A percentile compares a stretch with the other conserved stretches of the same genome.
Conservation (phyloP, 1,139 yeast species). For the Hemisphaericaspora lyxosophila region DNA sequence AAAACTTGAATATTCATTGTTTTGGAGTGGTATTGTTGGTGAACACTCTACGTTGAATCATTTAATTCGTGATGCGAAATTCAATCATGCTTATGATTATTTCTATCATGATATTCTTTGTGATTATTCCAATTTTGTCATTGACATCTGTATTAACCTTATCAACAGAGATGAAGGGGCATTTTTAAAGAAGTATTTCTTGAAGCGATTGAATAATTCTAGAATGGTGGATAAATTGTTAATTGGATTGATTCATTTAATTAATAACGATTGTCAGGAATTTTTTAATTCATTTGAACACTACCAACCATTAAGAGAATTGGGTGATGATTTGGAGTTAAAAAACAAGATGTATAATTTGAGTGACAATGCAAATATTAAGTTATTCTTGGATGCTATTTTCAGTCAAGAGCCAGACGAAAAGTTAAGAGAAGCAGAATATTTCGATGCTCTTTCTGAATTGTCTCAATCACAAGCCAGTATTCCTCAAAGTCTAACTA, state of each 20-base stretch:
- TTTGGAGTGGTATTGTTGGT: conserved; percentile 27
- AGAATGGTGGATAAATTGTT: conserved; percentile 28
- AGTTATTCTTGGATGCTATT: conserved; percentile 22
- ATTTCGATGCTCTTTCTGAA: conserved; percentile 36
- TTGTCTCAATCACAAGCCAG: conserved; percentile 25
- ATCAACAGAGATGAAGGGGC: conserved; percentile 30
- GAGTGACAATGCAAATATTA: conserved; percentile 15
- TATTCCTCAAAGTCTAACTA: too few species aligned
- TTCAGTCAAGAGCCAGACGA: conserved; percentile 14
- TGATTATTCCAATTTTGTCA: conserved; percentile 21
- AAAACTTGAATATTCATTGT: conserved; percentile 24
- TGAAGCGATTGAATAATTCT: conserved; percentile 20
- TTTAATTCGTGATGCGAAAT: conserved; percentile 20
- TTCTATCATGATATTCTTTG: conserved; percentile 17
- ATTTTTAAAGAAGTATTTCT: conserved; percentile 22
- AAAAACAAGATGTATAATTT: conserved; percentile 20
- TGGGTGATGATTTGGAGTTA: conserved; percentile 8
- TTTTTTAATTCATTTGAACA: conserved; percentile 25
- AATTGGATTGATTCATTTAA: conserved; percentile 35
- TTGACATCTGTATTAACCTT: conserved; percentile 34
- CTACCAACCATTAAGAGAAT: conserved; percentile 10
- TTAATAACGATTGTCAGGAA: conserved; percentile 26
- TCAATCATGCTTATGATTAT: conserved; percentile 30
- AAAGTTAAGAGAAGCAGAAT: conserved; percentile 23
- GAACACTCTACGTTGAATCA: conserved; percentile 20